Percentiles rank a stretch among this genome's conserved stretches.
Evolutionary conservation across 768 basidiomycete genomes (phyloP).

Genomic region (Podaxis sp.): DNA sequence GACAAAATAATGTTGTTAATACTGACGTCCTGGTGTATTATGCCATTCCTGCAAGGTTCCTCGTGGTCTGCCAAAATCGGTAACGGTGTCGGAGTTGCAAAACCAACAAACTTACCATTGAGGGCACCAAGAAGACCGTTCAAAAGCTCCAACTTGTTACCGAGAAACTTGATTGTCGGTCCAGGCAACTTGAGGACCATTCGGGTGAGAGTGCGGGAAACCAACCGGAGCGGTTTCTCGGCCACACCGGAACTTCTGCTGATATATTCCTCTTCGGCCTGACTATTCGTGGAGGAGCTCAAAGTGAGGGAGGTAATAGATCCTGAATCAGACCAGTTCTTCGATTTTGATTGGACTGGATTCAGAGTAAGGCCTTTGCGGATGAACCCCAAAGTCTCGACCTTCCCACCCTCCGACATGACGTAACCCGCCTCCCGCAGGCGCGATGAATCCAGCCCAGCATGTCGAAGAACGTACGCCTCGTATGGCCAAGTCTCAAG

Average conservation of each 20-base stretch:
- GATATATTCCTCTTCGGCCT: background rate
- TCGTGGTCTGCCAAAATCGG: no score
- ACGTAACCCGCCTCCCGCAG: background rate
- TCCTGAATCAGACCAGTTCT: background rate
- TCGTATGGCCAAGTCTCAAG: background rate
- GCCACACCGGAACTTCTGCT: background rate
- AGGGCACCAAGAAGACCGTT: no score
- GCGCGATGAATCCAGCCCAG: background rate
- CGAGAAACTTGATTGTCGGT: no score
- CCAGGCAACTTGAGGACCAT: background rate
- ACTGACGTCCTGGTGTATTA: no score
- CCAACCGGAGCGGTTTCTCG: background rate
- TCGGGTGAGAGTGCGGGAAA: background rate
- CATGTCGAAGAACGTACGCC: background rate
- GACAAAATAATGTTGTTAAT: no score
- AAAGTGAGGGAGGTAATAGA: background rate
- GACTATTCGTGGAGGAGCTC: background rate
- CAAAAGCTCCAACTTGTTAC: no score
- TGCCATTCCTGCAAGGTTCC: no score
- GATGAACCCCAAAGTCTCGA: background rate
- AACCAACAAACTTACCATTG: no score
- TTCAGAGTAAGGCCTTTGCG: background rate
- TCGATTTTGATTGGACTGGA: background rate
- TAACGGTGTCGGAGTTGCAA: no score
- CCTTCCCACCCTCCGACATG: background rate